phyloP scores from a whole-genome alignment of 805 yeast genomes.

The Kuraishia cidri region DNA sequence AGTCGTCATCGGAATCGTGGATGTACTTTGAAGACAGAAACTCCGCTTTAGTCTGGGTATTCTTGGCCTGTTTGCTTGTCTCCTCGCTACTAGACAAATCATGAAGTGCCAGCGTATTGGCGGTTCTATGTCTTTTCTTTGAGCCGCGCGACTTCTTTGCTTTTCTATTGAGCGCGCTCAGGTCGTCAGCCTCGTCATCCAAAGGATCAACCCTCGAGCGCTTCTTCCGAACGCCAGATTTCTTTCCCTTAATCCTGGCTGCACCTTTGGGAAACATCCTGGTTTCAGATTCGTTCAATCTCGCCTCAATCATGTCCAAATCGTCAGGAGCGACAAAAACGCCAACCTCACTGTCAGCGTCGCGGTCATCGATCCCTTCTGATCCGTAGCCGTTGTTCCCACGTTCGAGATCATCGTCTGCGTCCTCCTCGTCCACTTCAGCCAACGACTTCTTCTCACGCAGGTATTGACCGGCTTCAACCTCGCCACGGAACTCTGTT shows the following conservation, averaged over 20 bases:
- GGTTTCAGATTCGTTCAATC: conserved; percentile 9
- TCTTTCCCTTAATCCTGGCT: conserved; percentile 19
- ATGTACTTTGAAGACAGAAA: conserved; percentile 44
- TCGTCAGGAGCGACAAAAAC: conserved; percentile 18
- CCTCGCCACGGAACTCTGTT: conserved; percentile 1
- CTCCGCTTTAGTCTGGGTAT: conserved; percentile 6
- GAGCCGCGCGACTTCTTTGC: conserved; percentile 7
- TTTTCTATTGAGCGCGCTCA: conserved; percentile 5
- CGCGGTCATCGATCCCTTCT: conserved; percentile 30
- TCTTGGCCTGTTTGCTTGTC: conserved; percentile 2
- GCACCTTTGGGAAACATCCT: conserved; percentile 11
- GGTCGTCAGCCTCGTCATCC: conserved; percentile 9
- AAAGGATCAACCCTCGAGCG: conserved; percentile 3
- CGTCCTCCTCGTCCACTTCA: conserved; percentile 1
- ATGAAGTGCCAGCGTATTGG: conserved; percentile 14
- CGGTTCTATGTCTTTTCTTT: conserved; percentile 5
- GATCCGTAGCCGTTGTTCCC: conserved; percentile 5
- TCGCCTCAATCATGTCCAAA: conserved; percentile 28
- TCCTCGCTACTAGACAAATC: conserved; percentile 14
- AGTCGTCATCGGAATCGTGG: conserved; percentile 54
- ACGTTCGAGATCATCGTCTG: too few relatives aligned
- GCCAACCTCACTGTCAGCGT: conserved; percentile 19
- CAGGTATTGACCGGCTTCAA: not conserved
- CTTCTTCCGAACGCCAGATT: conserved; percentile 3
- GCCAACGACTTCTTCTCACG: not conserved